Evolutionary conservation across 1,284 basidiomycete species (phyloP).

Genomic region (Pascua sp.): DNA sequence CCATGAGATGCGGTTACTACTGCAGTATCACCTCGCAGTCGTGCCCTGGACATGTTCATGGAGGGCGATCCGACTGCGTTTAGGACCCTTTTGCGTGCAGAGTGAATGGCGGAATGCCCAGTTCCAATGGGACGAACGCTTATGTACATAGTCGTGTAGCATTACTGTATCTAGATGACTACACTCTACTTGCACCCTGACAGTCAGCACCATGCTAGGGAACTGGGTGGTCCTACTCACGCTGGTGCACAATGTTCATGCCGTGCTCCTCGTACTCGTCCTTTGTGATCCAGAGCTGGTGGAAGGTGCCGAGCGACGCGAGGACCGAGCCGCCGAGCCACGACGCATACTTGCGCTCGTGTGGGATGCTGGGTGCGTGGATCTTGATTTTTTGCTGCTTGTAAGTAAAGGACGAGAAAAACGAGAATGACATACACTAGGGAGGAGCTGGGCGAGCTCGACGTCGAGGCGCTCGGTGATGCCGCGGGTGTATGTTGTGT

Average conservation of each 20-base stretch:
- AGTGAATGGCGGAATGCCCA: no score
- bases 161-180: neutral
- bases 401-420: neutral
- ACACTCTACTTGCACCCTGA: constrained; percentile 4
- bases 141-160: neutral
- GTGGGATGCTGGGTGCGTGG: constrained; percentile 80
- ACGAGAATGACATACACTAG: constrained; percentile 61
- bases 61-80: no score
- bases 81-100: no score
- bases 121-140: no score
- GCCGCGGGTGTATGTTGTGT: constrained; percentile 80
- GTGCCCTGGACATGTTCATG: no score
- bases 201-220: neutral
- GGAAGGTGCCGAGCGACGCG: constrained; percentile 90
- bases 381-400: constrained; percentile 64
- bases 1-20: no score
- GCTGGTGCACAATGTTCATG: constrained; percentile 47
- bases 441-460: constrained; percentile 73
- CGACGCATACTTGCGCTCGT: constrained; percentile 79
- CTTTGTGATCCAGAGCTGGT: constrained; percentile 48
- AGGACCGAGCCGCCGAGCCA: constrained; percentile 94
- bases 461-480: constrained; percentile 77
- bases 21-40: no score
- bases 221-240: constrained; percentile 22
- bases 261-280: constrained; percentile 44